These are phyloP conservation scores for Leccinum subgranulosum DNA, from an alignment of 768 basidiomycete species.

Conservation along the genomic window DNA sequence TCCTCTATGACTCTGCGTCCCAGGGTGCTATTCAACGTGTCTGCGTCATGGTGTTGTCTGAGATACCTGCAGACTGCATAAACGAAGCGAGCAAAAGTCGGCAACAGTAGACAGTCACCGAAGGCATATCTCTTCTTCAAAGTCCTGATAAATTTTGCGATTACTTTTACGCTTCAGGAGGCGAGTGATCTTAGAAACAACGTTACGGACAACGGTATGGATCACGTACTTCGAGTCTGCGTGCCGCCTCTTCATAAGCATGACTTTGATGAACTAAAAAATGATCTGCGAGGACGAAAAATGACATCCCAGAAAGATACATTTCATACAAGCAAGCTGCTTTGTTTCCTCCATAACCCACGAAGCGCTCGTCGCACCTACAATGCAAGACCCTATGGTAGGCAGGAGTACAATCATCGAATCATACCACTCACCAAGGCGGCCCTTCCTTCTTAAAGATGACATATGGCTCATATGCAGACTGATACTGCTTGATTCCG, in stretches of 20 bases:
- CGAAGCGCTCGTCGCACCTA: conserved; percentile 90
- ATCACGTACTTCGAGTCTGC: conserved; percentile 62
- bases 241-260: conserved; percentile 69
- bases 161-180: conserved; percentile 62
- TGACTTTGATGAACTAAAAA: conserved; percentile 90
- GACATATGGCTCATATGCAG: conserved; percentile 87
- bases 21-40: conserved; percentile 45
- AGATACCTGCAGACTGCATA: conserved; percentile 48
- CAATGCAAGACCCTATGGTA: background rate
- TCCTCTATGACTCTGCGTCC: conserved; percentile 57
- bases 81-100: background rate
- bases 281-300: conserved; percentile 82
- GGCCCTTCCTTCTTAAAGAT: conserved; percentile 75
- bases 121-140: conserved; percentile 73
- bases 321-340: conserved; percentile 91
- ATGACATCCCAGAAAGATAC: conserved; percentile 82
- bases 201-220: background rate
- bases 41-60: conserved; percentile 52
- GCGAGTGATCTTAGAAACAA: background rate
- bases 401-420: background rate
- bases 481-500: conserved; percentile 71
- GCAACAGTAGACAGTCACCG: conserved; percentile 35
- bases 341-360: conserved; percentile 91
- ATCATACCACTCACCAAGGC: conserved; percentile 53
- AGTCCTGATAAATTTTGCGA: conserved; percentile 72